These are phyloP conservation scores for Bonia amplexicaulis DNA, from an alignment of 176 grass and related monocot genomes.

Conservation along the genomic window DNA sequence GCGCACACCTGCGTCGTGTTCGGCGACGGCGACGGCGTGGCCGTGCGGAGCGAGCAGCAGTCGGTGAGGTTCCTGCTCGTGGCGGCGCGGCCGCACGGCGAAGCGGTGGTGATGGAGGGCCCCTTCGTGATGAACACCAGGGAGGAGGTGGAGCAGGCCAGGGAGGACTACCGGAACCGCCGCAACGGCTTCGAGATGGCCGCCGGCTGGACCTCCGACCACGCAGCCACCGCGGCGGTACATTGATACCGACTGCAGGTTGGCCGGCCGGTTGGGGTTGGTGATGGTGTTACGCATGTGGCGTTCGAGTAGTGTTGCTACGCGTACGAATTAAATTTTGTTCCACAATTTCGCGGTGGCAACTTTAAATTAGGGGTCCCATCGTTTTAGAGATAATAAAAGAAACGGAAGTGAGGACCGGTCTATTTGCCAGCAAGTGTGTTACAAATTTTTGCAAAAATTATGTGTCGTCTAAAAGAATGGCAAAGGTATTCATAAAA, in stretches of 20 bases:
- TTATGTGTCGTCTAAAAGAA: not conserved
- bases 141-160: slow-evolving; percentile 65
- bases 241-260: not conserved
- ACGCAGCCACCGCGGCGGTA: not conserved
- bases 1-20: slow-evolving; percentile 59
- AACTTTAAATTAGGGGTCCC: not conserved
- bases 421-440: not conserved
- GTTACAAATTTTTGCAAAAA: not conserved
- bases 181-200: slow-evolving; percentile 83
- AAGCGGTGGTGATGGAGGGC: slow-evolving; percentile 47
- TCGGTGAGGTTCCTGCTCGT: slow-evolving; percentile 45
- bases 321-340: not conserved
- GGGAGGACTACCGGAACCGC: slow-evolving; percentile 50
- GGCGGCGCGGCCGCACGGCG: slow-evolving; percentile 60
- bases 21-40: slow-evolving; percentile 42
- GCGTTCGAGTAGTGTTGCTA: not conserved
- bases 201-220: slow-evolving; percentile 39
- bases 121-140: slow-evolving; percentile 77
- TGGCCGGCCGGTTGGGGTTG: not conserved
- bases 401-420: too few relatives aligned
- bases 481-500: not conserved
- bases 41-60: not conserved
- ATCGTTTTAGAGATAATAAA: too few relatives aligned
- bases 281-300: not conserved
- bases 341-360: not conserved